Evolutionary conservation across 2,329 filamentous ascomycete genomes (phyloP), one percentile per base, ranked within the genome.

Genomic region (Trichoderma brevicompactum): DNA sequence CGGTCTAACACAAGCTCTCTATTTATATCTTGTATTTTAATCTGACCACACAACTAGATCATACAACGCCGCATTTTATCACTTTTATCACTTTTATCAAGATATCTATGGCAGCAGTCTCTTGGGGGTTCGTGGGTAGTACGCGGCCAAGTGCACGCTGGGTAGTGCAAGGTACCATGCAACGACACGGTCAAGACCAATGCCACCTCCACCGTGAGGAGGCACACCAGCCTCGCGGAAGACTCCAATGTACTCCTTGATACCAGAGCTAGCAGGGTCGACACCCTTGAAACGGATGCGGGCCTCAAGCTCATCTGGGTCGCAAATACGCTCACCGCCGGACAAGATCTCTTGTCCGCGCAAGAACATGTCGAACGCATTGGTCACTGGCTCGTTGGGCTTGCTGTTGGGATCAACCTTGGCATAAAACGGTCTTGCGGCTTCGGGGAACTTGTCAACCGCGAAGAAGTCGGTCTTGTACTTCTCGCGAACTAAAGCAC

Each of bases 401-500:
- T 86, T 82, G 72, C 91, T 86, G 49, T 85, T 81, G 2, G 87
- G 86, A 74, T 91, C 91, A 56, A 90, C 87, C 82, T 94, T 93
- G 69, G 94, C 92, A 79, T 97, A 97, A 79, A 96, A 97, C 5
- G 94, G 94, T 36, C 95, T 87, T 19, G 95, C 92, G 43, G 84
- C 83, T 77, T 95, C 88, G 50, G 95, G 95, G 84, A 97, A 99
- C 80, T 98, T 95, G 83, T 98, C 94, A 68, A 99, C 86, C 23
- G 96, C 89, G 81, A 97, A 98, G 81, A 98, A 98, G 81, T 99
- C 95, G 67, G 93, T 95, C 75, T 90, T 87, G 84, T 90, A 97
- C 80, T 97, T 97, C 72, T 92, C 85, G 65, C 92, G 89, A 70
- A 98, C 87, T 54, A 98, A 84, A 32, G 88, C 89, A 65, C 95